phyloP scores from a whole-genome alignment of 768 basidiomycete species.

The Calocera viscosa region DNA sequence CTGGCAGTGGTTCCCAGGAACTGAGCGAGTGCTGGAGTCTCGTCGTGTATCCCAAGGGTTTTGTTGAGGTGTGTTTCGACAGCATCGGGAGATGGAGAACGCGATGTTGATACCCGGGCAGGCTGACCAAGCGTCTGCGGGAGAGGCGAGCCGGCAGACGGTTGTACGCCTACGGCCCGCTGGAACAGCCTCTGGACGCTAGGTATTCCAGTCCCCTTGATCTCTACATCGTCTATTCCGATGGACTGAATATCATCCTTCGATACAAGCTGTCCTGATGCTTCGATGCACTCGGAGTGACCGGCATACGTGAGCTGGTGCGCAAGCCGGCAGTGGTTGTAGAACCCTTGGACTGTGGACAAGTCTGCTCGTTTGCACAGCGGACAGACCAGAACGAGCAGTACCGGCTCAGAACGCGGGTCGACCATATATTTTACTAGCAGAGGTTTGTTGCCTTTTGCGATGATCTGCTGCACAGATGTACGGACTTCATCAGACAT shows the following conservation, averaged over 20 bases:
- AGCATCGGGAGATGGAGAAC: not conserved
- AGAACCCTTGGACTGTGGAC: constrained; percentile 39
- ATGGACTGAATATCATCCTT: constrained; percentile 27
- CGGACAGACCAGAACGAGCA: constrained; percentile 33
- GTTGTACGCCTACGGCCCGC: constrained; percentile 33
- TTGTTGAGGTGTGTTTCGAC: not conserved
- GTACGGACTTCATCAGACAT: not conserved
- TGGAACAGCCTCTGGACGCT: constrained; percentile 39
- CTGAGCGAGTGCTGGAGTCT: constrained; percentile 39
- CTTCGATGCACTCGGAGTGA: constrained; percentile 41
- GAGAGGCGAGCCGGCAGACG: not conserved
- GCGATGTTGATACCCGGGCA: not conserved
- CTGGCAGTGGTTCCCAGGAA: constrained; percentile 38
- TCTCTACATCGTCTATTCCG: constrained; percentile 31
- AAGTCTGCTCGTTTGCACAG: constrained; percentile 38
- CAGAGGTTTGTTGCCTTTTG: not conserved
- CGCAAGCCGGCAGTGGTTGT: constrained; percentile 42
- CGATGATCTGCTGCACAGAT: not conserved
- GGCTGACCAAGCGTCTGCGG: not conserved
- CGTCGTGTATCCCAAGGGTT: constrained; percentile 40
- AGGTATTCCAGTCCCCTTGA: constrained; percentile 34
- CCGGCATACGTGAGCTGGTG: constrained; percentile 39
- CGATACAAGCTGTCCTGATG: constrained; percentile 32
- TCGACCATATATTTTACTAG: not conserved
- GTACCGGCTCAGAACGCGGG: constrained; percentile 16